These are phyloP conservation scores for Aspergillus fructus DNA, from an alignment of 2,329 filamentous ascomycete genomes.

Conservation along the genomic window DNA sequence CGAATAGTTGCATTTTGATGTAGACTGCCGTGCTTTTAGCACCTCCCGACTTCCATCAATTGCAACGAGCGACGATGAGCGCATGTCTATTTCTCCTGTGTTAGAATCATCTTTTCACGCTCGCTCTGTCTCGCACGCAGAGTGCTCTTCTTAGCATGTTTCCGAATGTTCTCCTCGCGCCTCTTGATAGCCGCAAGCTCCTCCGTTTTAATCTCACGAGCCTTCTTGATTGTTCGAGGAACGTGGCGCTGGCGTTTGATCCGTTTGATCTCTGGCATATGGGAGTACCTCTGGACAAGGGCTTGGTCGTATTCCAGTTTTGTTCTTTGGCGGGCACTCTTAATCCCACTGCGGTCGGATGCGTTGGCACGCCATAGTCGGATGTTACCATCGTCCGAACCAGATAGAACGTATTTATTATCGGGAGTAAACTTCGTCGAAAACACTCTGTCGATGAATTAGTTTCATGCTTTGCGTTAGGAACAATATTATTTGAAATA, in stretches of 20 bases:
- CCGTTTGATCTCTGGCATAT: slow-evolving; percentile 93
- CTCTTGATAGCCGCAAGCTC: slow-evolving; percentile 86
- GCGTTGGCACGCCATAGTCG: slow-evolving; percentile 88
- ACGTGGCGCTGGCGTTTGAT: slow-evolving; percentile 90
- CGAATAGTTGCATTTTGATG: neutral
- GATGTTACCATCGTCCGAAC: slow-evolving; percentile 90
- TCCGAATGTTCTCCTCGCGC: slow-evolving; percentile 89
- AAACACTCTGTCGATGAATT: slow-evolving; percentile 63
- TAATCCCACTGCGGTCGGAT: slow-evolving; percentile 78
- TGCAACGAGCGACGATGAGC: neutral
- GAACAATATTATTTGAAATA: neutral
- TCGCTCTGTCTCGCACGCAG: slow-evolving; percentile 68
- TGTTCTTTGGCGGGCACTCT: slow-evolving; percentile 79
- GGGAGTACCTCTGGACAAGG: slow-evolving; percentile 77
- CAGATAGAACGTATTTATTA: slow-evolving; percentile 82
- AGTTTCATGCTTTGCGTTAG: slow-evolving; percentile 4
- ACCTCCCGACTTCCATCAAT: neutral
- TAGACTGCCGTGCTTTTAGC: neutral
- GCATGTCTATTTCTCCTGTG: slow-evolving; percentile 56
- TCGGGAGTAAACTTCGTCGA: slow-evolving; percentile 83
- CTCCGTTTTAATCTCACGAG: slow-evolving; percentile 87
- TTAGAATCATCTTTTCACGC: slow-evolving; percentile 89
- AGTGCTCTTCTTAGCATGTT: slow-evolving; percentile 82
- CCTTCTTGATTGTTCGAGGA: slow-evolving; percentile 93
- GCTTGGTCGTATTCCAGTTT: slow-evolving; percentile 90